These are phyloP conservation scores for Clathrospora elynae DNA, from an alignment of 2,329 filamentous ascomycete genomes.

Conservation along the genomic window DNA sequence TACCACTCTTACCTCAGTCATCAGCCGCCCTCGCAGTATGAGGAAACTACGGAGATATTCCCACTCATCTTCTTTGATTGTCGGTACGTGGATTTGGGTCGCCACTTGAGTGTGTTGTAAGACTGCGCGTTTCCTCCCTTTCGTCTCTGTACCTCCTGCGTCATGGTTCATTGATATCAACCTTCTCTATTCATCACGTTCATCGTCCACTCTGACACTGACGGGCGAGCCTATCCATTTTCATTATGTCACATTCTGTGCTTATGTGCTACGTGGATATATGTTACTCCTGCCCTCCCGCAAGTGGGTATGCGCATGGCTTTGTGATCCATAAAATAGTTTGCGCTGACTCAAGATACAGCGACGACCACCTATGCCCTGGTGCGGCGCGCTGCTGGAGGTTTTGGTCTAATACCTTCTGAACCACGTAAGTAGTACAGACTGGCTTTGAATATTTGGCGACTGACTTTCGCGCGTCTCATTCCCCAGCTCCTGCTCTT, in stretches of 20 bases:
- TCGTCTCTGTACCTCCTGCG: slow-evolving; percentile 12
- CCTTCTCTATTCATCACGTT: slow-evolving; percentile 19
- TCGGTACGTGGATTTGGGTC: slow-evolving; percentile 17
- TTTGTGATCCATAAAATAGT: slow-evolving; percentile 7
- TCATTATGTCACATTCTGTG: slow-evolving; percentile 28
- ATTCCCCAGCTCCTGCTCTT: slow-evolving; percentile 5
- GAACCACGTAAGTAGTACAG: slow-evolving; percentile 22
- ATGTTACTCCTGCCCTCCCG: slow-evolving; percentile 21
- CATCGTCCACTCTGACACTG: slow-evolving; percentile 8
- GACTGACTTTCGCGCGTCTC: slow-evolving; percentile 1
- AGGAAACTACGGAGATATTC: slow-evolving; percentile 30
- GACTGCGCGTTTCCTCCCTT: slow-evolving; percentile 19
- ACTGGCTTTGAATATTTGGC: neutral
- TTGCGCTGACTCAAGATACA: slow-evolving; percentile 27
- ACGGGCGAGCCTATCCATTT: slow-evolving; percentile 7
- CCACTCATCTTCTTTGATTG: slow-evolving; percentile 32
- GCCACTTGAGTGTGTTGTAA: slow-evolving; percentile 26
- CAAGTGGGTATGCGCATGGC: slow-evolving; percentile 28
- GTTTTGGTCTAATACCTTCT: slow-evolving; percentile 21
- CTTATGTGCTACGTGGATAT: slow-evolving; percentile 26
- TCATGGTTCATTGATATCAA: slow-evolving; percentile 13
- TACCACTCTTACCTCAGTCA: slow-evolving; percentile 22
- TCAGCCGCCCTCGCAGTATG: slow-evolving; percentile 27
- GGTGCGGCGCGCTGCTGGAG: slow-evolving; percentile 3
- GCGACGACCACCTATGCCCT: slow-evolving; percentile 17